These are phyloP conservation scores for Begonia peltatifolia DNA, from an alignment of 306 rosid genomes.

Conservation along the genomic window DNA sequence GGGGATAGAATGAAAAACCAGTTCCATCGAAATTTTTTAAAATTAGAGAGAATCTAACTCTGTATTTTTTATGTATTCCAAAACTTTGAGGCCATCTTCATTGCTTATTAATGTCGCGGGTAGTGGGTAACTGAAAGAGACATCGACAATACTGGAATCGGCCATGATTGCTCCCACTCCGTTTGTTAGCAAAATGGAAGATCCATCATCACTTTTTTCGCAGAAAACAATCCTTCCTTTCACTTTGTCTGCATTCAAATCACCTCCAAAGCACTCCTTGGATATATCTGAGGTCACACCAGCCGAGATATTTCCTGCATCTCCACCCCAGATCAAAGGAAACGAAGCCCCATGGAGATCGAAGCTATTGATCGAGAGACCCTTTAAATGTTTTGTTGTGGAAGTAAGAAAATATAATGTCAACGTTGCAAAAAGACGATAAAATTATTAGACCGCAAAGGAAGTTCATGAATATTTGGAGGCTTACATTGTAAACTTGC, in stretches of 20 bases:
- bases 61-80: conserved; percentile 14
- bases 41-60: conserved; percentile 6
- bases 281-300: conserved; percentile 7
- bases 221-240: conserved; percentile 18
- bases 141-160: conserved; percentile 2
- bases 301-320: conserved; percentile 23
- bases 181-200: conserved; percentile 4
- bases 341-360: conserved; percentile 4
- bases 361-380: conserved; percentile 15
- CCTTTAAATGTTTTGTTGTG: conserved; percentile 6
- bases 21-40: not conserved
- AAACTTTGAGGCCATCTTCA: conserved; percentile 12
- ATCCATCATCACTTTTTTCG: conserved; percentile 4
- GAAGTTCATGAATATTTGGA: not conserved
- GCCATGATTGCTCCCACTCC: conserved; percentile 20
- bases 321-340: conserved; percentile 24
- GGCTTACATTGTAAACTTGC: conserved; percentile 6
- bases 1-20: not conserved
- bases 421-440: not conserved
- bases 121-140: conserved; percentile 5
- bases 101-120: conserved; percentile 11
- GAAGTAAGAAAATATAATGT: too few species aligned
- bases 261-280: conserved; percentile 1
- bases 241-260: conserved; percentile 9
- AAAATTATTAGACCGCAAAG: not conserved